A percentile compares a stretch with the other conserved stretches of the same genome.
These are phyloP conservation scores for Secale cereale DNA, from an alignment of 176 grass and related monocot genomes.

Conservation along the genomic window DNA sequence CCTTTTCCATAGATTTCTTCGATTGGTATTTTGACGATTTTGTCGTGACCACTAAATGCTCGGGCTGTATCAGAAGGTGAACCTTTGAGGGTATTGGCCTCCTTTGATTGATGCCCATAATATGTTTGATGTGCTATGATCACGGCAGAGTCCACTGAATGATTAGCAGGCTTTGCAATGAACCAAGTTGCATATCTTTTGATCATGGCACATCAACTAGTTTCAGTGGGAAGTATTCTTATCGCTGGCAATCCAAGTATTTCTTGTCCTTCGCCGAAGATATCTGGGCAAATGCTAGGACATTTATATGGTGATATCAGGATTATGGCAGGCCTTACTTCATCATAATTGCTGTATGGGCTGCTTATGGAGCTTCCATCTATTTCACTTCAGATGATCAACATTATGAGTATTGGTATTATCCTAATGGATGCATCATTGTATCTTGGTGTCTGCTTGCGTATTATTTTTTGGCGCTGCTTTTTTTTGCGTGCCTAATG, in stretches of 20 bases:
- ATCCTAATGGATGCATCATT: slow-evolving; percentile 37
- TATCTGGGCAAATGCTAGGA: slow-evolving; percentile 46
- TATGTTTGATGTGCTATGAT: slow-evolving; percentile 21
- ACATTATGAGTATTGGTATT: slow-evolving; percentile 38
- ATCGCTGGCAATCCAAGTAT: slow-evolving; percentile 36
- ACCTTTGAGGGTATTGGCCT: slow-evolving; percentile 41
- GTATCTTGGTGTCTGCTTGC: slow-evolving; percentile 46
- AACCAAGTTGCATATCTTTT: slow-evolving; percentile 31
- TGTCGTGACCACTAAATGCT: slow-evolving; percentile 35
- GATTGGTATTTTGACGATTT: slow-evolving; percentile 36
- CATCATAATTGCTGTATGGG: slow-evolving; percentile 42
- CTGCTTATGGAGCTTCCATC: slow-evolving; percentile 29
- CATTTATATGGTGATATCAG: slow-evolving; percentile 41
- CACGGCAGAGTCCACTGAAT: slow-evolving; percentile 10
- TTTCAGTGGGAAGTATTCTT: slow-evolving; percentile 39
- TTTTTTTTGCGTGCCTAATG: slow-evolving; percentile 67
- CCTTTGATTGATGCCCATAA: slow-evolving; percentile 26
- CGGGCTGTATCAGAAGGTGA: slow-evolving; percentile 38
- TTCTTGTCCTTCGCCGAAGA: slow-evolving; percentile 41
- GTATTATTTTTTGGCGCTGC: slow-evolving; percentile 43
- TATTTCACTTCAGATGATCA: slow-evolving; percentile 54
- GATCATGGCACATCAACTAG: slow-evolving; percentile 47
- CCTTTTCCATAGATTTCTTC: slow-evolving; percentile 39
- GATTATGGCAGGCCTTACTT: slow-evolving; percentile 38
- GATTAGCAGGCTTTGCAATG: slow-evolving; percentile 47